phyloP scores from a whole-genome alignment of 805 yeast species.

The Teunomyces stri region DNA sequence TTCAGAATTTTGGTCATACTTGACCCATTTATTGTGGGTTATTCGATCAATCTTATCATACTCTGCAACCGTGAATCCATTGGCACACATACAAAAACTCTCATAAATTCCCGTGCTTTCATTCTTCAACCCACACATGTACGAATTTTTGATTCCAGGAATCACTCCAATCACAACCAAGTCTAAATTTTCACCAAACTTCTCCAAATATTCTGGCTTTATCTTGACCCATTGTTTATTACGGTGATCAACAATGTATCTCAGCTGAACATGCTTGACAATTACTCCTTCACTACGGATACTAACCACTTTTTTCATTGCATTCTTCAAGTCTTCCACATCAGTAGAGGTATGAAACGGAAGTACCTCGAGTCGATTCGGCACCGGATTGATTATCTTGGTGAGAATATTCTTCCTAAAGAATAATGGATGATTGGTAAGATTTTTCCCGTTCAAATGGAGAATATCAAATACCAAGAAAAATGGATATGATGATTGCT shows the following conservation, averaged over 20 bases:
- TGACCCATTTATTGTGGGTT: slow-evolving; percentile 63
- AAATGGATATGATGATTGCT: slow-evolving; percentile 47
- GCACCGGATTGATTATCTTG: slow-evolving; percentile 44
- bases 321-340: slow-evolving; percentile 52
- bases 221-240: slow-evolving; percentile 78
- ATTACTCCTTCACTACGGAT: slow-evolving; percentile 79
- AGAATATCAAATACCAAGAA: slow-evolving; percentile 72
- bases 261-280: slow-evolving; percentile 59
- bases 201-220: slow-evolving; percentile 86
- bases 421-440: slow-evolving; percentile 52
- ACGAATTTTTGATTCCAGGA: slow-evolving; percentile 68
- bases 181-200: slow-evolving; percentile 85
- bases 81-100: slow-evolving; percentile 77
- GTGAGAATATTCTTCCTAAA: slow-evolving; percentile 55
- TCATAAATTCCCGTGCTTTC: slow-evolving; percentile 44
- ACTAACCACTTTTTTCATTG: slow-evolving; percentile 57
- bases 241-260: slow-evolving; percentile 61
- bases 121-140: slow-evolving; percentile 67
- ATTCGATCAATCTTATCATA: slow-evolving; percentile 54
- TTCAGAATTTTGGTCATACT: slow-evolving; percentile 37
- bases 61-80: slow-evolving; percentile 72
- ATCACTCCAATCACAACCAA: slow-evolving; percentile 75
- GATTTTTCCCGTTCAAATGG: slow-evolving; percentile 61
- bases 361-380: slow-evolving; percentile 50
- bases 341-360: slow-evolving; percentile 37